Evolutionary conservation across 371 early-diverging fungal species (phyloP), one percentile per base, ranked within the genome.

Genomic region (Lichtheimia corymbifera): DNA sequence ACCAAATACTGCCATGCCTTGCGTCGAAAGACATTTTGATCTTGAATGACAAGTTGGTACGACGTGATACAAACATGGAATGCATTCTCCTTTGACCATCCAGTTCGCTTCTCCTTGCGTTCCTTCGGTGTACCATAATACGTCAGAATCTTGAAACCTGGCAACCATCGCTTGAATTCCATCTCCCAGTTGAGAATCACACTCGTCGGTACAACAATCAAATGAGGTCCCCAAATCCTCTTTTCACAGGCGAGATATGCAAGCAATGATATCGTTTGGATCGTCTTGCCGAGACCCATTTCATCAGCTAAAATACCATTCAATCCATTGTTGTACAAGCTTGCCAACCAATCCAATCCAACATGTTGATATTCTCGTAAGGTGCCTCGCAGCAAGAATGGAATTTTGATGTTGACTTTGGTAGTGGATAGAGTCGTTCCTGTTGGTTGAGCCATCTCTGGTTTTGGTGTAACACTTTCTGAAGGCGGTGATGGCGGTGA

Each of bases 281-380:
- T 93, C 0, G 97, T 97, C 73, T 97, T 96, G 41, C 97, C 97
- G 18, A 97, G 77, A 14, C 97, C 96, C 99, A 99, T 99, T 76
- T 99, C 99, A 75, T 99, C 99, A 0, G 99, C 99, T 58, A 99
- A 80, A 54, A 99, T 99, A 27, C 99, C 97, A 69, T 96, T 96
- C 51, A 94, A 77, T 7, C 91, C 82, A 64, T 97, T 97, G 63
- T 92, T 91, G 79, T 98, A 98, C 53, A 98, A 77, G 52, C 93
- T 92, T 5, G 94, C 87, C 22, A 93, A 79, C 91, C 92, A 91
- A 61, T 89, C 88, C 59, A 92, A 71, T 1, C 93, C 92, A 17
- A 87, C 87, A 51, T 84, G 87, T 62, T 93, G 93, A 61, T 93
- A 92, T 66, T 84, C 87, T 55, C 93, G 88, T 53, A 92, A 74